Base-by-base conservation (phyloP, 192 early-diverging fungal species). In the Paraglomus brasilianum region DNA sequence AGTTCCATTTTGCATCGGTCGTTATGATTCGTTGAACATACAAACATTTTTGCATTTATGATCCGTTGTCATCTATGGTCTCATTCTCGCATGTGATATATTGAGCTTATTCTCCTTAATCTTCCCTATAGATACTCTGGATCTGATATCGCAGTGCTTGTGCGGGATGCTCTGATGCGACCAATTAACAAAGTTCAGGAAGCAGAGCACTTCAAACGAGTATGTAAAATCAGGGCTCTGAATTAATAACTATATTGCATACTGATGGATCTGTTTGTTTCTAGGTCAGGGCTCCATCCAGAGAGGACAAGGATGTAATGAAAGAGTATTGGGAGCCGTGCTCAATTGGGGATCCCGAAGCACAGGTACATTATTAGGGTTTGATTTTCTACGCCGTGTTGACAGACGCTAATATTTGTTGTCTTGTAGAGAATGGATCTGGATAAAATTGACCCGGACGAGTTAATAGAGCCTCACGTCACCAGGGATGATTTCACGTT, bases 91-190 rank as follows among this genome's bases (percentile, higher is more conserved):
- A 48, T 45, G 22, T 62, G 48, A n/a, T 38, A 5, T 51, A 21
- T 39, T 17, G 22, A 9, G 21, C 41, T n/a, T 17, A 15, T 41
- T 22, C 13, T 36, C 21, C 39, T 52, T 15, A 5, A 13, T 38
- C 44, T 49, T 10, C 52, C 14, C 40, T 64, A 45, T 53, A 90
- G 88, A 38, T 92, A 92, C 76, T 96, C 95, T 72, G 95, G 96
- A 15, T 98, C 95, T 6, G 95, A 98, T 87, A 93, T 98, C 65
- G 90, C 92, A 6, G 89, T 95, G 40, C 86, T 95, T 17, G 97
- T 98, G 10, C 83, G 94, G 5, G 97, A 98, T 78, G 97, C 97
- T 8, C 79, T 98, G 72, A 98, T 98, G 94, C 90, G 95, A 81
- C 97, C 95, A 8, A 89, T 98, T 44, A 86, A 95, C 38, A 98